Evolutionary conservation across 2,329 filamentous ascomycete species (phyloP).

Genomic region (Phialophora macrospora): DNA sequence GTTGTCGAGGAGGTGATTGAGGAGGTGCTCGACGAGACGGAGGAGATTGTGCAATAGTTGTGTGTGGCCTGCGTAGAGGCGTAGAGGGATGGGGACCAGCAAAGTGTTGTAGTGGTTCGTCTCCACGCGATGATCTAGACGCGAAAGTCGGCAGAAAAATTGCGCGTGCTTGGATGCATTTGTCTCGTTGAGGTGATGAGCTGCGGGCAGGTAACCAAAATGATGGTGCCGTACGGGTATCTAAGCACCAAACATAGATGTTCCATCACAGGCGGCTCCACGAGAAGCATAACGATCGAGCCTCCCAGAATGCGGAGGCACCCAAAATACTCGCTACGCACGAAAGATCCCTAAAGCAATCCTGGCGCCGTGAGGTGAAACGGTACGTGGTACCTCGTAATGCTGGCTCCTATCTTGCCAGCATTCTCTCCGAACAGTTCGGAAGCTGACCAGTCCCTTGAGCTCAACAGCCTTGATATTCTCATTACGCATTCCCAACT

Average conservation of each 20-base stretch:
- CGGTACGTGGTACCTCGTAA: not conserved
- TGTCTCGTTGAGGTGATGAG: not conserved
- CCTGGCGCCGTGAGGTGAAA: not conserved
- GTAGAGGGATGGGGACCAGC: not conserved
- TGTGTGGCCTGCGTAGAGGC: not conserved
- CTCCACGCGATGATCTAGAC: not conserved
- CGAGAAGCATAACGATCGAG: not conserved
- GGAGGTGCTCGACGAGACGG: slow-evolving; percentile 80
- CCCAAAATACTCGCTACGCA: not conserved
- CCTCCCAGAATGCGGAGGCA: not conserved
- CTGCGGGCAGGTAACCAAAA: not conserved
- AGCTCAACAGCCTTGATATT: not conserved
- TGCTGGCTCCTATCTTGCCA: not conserved
- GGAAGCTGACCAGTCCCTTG: not conserved
- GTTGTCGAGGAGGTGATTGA: slow-evolving; percentile 88
- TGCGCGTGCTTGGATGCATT: not conserved
- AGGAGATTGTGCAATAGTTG: slow-evolving; percentile 67
- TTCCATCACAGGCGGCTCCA: not conserved
- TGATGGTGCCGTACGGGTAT: not conserved
- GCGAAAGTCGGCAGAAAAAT: not conserved
- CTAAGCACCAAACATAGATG: not conserved
- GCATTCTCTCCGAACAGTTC: not conserved
- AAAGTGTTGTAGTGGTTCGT: not conserved
- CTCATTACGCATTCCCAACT: not conserved
- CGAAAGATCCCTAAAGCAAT: not conserved